Evolutionary conservation across 371 early-diverging fungal species (phyloP).

Genomic region (Mortierella sp.): DNA sequence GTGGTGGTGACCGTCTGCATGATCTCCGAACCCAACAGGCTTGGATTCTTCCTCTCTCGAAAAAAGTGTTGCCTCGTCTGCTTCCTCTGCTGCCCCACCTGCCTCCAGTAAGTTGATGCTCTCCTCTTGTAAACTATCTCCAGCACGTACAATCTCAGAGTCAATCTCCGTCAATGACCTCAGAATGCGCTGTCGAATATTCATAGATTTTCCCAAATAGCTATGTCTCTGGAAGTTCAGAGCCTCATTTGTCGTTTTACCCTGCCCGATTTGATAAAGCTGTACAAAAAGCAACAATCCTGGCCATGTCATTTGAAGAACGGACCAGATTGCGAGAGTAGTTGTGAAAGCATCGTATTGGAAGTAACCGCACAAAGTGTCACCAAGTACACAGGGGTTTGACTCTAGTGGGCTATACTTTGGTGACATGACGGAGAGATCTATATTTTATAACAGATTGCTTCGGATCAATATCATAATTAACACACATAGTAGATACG

Average conservation of each 20-base stretch:
- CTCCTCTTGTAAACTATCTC: conserved; percentile 57
- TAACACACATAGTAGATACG: background rate
- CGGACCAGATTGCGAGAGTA: conserved; percentile 75
- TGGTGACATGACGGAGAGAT: conserved; percentile 40
- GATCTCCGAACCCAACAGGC: conserved; percentile 49
- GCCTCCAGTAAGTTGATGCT: conserved; percentile 52
- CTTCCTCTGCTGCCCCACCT: conserved; percentile 25
- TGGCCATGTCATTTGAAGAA: conserved; percentile 87
- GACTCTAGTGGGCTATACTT: conserved; percentile 59
- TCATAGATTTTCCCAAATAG: conserved; percentile 54
- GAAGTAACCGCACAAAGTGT: conserved; percentile 77
- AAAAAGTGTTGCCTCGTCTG: conserved; percentile 39
- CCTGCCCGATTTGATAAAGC: conserved; percentile 80
- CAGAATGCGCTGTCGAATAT: conserved; percentile 59
- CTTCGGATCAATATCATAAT: background rate
- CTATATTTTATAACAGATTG: conserved; percentile 12
- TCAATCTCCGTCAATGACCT: conserved; percentile 59
- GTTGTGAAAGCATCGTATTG: conserved; percentile 81
- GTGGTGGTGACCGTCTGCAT: conserved; percentile 30
- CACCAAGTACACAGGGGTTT: conserved; percentile 72
- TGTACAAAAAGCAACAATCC: conserved; percentile 81
- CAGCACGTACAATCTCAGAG: conserved; percentile 50
- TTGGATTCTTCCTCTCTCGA: conserved; percentile 47
- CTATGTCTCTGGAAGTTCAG: conserved; percentile 76
- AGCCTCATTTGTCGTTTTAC: conserved; percentile 92